These are phyloP conservation scores for Helenozyma rhizophorensis DNA, from an alignment of 805 yeast species.

Conservation along the genomic window DNA sequence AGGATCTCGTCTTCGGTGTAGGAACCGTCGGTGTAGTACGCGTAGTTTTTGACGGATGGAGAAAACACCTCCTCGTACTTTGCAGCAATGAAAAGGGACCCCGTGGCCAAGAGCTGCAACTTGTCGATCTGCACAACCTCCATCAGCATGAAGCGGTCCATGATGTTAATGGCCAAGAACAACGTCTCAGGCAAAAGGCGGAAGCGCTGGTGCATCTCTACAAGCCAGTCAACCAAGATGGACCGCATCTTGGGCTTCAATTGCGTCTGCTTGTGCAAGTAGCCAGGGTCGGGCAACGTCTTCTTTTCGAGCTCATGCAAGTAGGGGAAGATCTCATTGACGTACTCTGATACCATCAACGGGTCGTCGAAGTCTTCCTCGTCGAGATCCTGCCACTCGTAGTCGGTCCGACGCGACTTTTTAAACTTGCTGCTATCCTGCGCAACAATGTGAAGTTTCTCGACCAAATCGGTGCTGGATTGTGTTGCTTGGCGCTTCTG, in stretches of 20 bases:
- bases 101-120: constrained; percentile 81
- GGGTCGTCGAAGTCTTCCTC: constrained; percentile 66
- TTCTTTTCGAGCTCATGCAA: constrained; percentile 65
- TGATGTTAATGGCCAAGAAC: constrained; percentile 73
- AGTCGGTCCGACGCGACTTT: constrained; percentile 37
- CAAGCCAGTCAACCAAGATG: constrained; percentile 89
- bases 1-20: constrained; percentile 76
- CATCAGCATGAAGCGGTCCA: constrained; percentile 81
- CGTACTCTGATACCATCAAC: constrained; percentile 91
- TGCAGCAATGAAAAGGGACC: constrained; percentile 83
- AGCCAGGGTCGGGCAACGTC: constrained; percentile 71
- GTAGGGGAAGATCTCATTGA: constrained; percentile 78
- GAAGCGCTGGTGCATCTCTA: constrained; percentile 82
- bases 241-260: constrained; percentile 81
- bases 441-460: constrained; percentile 9
- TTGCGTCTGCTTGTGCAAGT: constrained; percentile 58
- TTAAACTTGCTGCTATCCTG: constrained; percentile 20
- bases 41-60: constrained; percentile 80
- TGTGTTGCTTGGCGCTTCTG: constrained; percentile 57
- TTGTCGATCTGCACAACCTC: constrained; percentile 73
- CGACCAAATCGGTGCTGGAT: constrained; percentile 37
- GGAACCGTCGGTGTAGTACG: constrained; percentile 84
- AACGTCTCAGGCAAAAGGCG: constrained; percentile 82
- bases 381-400: constrained; percentile 71
- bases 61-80: constrained; percentile 89